Conservation (phyloP, 768 basidiomycete species). For the Termitomyces sp. region DNA sequence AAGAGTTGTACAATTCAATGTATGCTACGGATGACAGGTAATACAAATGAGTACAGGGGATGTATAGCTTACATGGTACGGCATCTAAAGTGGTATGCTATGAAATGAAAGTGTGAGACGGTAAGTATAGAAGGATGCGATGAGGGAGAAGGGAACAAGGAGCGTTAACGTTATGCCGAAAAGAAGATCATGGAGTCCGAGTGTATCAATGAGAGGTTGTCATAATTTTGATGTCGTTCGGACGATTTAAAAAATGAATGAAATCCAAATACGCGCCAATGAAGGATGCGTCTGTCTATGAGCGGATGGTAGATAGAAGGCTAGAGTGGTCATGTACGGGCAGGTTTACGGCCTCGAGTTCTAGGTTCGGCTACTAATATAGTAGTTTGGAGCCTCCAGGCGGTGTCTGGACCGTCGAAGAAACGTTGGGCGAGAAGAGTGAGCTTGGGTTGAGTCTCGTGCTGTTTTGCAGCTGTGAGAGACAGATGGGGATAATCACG, state of each 20-base stretch:
- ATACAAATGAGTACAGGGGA: conserved; percentile 17
- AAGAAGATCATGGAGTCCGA: conserved; percentile 11
- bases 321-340: conserved; percentile 27
- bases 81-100: conserved; percentile 18
- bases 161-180: conserved; percentile 4
- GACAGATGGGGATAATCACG: conserved; percentile 9
- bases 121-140: conserved; percentile 2
- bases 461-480: background rate
- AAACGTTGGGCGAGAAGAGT: conserved; percentile 12
- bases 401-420: conserved; percentile 5
- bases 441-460: conserved; percentile 5
- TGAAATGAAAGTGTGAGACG: background rate
- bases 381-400: background rate
- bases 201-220: background rate
- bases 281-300: conserved; percentile 10
- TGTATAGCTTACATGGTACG: conserved; percentile 14
- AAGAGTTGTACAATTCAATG: background rate
- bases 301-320: background rate
- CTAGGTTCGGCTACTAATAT: conserved; percentile 14
- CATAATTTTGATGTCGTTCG: conserved; percentile 10
- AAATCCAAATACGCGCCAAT: conserved; percentile 1
- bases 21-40: background rate
- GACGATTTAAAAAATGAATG: background rate
- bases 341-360: conserved; percentile 36
- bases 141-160: background rate